These are phyloP conservation scores for Cyberlindnera bimundalis DNA, from an alignment of 805 yeast species.

Conservation along the genomic window DNA sequence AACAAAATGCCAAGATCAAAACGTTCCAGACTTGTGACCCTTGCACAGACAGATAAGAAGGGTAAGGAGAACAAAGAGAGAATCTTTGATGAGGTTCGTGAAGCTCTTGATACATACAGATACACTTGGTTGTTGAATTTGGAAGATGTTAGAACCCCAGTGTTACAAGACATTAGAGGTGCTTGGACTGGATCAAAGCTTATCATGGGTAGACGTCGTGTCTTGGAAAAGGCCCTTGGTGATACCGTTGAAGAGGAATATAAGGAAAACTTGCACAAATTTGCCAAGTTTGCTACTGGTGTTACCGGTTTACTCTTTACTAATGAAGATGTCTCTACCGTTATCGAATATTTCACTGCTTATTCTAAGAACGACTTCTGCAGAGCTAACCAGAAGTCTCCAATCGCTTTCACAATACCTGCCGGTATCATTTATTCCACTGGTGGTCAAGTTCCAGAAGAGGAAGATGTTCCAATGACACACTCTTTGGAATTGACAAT, in stretches of 20 bases:
- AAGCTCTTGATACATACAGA: slow-evolving; percentile 69
- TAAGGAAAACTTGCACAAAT: slow-evolving; percentile 72
- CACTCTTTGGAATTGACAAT: slow-evolving; percentile 93
- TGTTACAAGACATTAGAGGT: slow-evolving; percentile 84
- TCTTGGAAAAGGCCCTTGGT: slow-evolving; percentile 90
- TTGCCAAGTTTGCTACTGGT: slow-evolving; percentile 64
- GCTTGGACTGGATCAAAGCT: slow-evolving; percentile 92
- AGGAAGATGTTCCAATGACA: slow-evolving; percentile 95
- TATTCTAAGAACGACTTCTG: slow-evolving; percentile 81
- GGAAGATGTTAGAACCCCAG: slow-evolving; percentile 94
- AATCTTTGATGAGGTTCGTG: slow-evolving; percentile 87
- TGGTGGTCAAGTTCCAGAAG: slow-evolving; percentile 87
- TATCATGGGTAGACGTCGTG: slow-evolving; percentile 89
- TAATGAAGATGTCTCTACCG: slow-evolving; percentile 83
- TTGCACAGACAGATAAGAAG: slow-evolving; percentile 95
- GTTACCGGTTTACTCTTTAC: slow-evolving; percentile 88
- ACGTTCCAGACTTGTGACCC: slow-evolving; percentile 92
- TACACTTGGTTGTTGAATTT: slow-evolving; percentile 83
- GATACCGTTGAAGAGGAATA: slow-evolving; percentile 85
- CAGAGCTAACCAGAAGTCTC: slow-evolving; percentile 82
- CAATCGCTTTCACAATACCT: slow-evolving; percentile 82
- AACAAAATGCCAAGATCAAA: slow-evolving; percentile 88
- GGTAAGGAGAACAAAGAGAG: slow-evolving; percentile 90
- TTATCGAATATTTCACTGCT: slow-evolving; percentile 78
- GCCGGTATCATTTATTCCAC: slow-evolving; percentile 90